Evolutionary conservation across 129 eudicot genomes (phyloP), one percentile per base, ranked within the genome.

Genomic region (Lonicera japonica): DNA sequence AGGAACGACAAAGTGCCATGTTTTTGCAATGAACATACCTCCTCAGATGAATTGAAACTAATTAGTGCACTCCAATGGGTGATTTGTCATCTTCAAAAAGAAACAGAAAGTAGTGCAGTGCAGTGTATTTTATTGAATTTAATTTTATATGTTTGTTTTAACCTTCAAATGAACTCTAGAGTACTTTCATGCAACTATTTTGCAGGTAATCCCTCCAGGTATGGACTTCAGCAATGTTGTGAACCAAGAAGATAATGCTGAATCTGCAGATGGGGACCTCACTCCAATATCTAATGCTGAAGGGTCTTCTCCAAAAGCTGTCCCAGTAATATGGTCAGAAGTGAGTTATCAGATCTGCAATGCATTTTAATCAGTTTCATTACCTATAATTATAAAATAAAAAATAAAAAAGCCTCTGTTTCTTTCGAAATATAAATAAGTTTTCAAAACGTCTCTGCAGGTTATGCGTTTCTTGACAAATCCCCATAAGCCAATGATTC

Each of bases 401-500:
- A 20, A 10, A 29, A 29, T 6, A 29, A 29, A 29, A 29, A 29
- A n/a, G n/a, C n/a, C n/a, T 29, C 36, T 29, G 36, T 29, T 29
- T 29, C 36, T 29, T 29, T 29, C 36, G 6, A 1, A 29, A 29
- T 51, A 47, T 34, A 36, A 29, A 29, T 57, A 38, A 29, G 56
- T 22, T 29, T 16, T 56, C 11, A 46, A 59, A 11, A 12, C 21
- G 14, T 70, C 62, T 64, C 45, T 56, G 22, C 58, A 90, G 97
- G 84, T 90, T 56, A 79, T 90, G 95, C 89, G 89, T 19, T 90
- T 90, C 66, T 69, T 90, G 81, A 83, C 92, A 63, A 90, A 90
- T 73, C 97, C 97, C n/a, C 97, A 86, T 72, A 90, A 86, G 75
- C 97, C 97, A 10, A 90, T 90, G 95, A 86, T 90, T 69, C 70